phyloP scores from a whole-genome alignment of 108 stramenopile species.

The Fragilaria radians region DNA sequence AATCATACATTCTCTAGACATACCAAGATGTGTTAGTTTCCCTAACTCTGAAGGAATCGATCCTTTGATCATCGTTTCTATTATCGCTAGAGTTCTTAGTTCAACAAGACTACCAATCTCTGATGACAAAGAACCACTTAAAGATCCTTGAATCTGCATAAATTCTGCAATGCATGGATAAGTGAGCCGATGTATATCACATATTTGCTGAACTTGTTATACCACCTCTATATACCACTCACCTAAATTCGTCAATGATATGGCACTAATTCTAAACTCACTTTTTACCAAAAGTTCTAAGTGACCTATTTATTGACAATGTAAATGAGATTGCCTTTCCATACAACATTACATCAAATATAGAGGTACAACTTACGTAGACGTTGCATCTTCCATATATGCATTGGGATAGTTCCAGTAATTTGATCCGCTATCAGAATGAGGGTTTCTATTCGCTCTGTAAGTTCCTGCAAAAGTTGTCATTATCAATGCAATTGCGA shows the following conservation, averaged over 20 bases:
- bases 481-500: too few relatives aligned
- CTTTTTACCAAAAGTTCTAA: background rate
- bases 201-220: background rate
- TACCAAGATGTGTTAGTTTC: background rate
- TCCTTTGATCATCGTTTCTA: constrained; percentile 7
- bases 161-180: too few relatives aligned
- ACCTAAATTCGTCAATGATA: background rate
- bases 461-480: too few relatives aligned
- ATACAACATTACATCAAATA: background rate
- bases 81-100: background rate
- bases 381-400: background rate
- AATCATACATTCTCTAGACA: background rate
- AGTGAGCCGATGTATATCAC: background rate
- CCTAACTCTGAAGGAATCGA: constrained; percentile 24
- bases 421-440: background rate
- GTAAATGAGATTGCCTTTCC: background rate
- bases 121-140: constrained; percentile 3
- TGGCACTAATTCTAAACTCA: background rate
- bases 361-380: background rate
- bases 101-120: constrained; percentile 4
- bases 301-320: background rate
- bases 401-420: background rate
- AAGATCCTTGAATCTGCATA: background rate
- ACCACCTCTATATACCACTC: background rate
- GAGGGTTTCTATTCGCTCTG: background rate